phyloP scores from a whole-genome alignment of 257 asterid genomes.

The Penstemon davidsonii region DNA sequence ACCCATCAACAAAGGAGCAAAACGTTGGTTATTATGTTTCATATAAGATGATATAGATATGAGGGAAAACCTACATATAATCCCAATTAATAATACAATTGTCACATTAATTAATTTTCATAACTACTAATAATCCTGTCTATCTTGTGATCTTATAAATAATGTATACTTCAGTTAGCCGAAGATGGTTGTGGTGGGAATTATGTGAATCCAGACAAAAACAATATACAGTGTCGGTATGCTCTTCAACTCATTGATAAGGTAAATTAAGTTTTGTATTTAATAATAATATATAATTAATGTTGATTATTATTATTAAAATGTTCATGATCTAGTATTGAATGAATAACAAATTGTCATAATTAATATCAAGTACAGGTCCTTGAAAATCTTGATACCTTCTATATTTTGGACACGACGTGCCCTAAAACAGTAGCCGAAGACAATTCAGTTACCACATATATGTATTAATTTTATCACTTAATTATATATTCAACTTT shows the following conservation, averaged over 20 bases:
- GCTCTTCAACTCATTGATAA: slow-evolving; percentile 26
- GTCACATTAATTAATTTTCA: too few species aligned
- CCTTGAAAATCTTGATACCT: slow-evolving; percentile 15
- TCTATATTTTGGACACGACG: slow-evolving; percentile 31
- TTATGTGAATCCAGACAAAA: slow-evolving; percentile 14
- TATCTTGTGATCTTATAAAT: too few species aligned
- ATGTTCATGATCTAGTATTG: too few species aligned
- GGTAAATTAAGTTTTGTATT: slow-evolving; percentile 5
- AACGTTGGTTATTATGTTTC: too few species aligned
- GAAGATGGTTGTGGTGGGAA: slow-evolving; percentile 30
- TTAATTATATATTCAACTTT: slow-evolving; percentile 2
- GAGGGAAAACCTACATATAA: too few species aligned
- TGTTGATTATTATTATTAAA: too few species aligned
- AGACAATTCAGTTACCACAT: slow-evolving; percentile 1
- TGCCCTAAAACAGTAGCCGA: slow-evolving; percentile 9
- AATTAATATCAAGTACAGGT: slow-evolving; percentile 18
- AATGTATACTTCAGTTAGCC: slow-evolving; percentile 12
- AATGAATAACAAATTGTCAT: too few species aligned
- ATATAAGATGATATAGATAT: too few species aligned
- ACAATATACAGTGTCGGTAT: slow-evolving; percentile 16
- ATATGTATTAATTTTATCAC: neutral
- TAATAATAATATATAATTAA: too few species aligned
- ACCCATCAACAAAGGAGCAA: too few species aligned
- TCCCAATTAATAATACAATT: too few species aligned
- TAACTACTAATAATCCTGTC: too few species aligned